Percentiles rank a stretch among this genome's conserved stretches.
Conservation (phyloP, 2,329 filamentous ascomycete species). For the Ambrosiella cleistominuta region DNA sequence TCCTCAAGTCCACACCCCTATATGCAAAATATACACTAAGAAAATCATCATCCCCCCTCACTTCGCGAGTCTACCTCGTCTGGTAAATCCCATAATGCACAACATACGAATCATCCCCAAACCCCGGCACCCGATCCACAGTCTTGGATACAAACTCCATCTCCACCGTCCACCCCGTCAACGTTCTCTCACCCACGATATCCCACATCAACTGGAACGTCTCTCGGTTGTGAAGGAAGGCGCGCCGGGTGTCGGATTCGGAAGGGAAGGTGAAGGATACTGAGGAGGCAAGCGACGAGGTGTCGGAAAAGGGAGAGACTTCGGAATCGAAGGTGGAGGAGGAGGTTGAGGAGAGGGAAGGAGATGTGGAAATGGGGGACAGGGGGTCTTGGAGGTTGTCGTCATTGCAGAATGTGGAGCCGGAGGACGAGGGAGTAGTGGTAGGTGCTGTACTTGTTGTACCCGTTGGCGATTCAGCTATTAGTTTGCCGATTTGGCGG, state of each 20-base stretch:
- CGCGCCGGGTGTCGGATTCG: slow-evolving; percentile 3
- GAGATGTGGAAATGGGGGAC: slow-evolving; percentile 1
- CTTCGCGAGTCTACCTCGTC: slow-evolving; percentile 2
- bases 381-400: background rate
- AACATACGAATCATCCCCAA: slow-evolving; percentile 12
- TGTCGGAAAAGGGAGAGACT: slow-evolving; percentile 11
- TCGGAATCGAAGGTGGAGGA: slow-evolving; percentile 7
- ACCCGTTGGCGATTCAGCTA: slow-evolving; percentile 5
- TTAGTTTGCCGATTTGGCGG: slow-evolving; percentile 27
- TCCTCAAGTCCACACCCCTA: slow-evolving; percentile 1
- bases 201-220: slow-evolving; percentile 38
- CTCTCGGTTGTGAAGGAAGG: slow-evolving; percentile 29
- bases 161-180: slow-evolving; percentile 31
- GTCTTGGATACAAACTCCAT: slow-evolving; percentile 20
- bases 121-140: slow-evolving; percentile 13
- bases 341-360: slow-evolving; percentile 2
- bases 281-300: slow-evolving; percentile 8
- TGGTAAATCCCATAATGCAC: slow-evolving; percentile 14
- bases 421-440: background rate
- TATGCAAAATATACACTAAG: background rate
- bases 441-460: background rate
- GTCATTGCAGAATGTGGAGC: background rate
- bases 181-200: slow-evolving; percentile 30
- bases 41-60: background rate
- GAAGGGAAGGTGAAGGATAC: slow-evolving; percentile 11